Evolutionary conservation across 805 yeast genomes (phyloP).

Genomic region (Kuraishia hungarica): DNA sequence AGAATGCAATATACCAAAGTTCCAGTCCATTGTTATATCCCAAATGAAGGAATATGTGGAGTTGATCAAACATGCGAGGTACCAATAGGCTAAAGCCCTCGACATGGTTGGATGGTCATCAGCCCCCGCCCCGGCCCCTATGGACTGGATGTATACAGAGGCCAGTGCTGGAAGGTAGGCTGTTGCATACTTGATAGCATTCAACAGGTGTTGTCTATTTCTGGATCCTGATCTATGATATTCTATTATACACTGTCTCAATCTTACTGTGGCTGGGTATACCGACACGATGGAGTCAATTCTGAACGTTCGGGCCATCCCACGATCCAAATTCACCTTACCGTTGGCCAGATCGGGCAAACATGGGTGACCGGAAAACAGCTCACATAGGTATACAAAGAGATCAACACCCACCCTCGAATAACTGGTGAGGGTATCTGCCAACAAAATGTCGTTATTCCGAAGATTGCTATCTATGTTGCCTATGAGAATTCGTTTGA

Average conservation of each 20-base stretch:
- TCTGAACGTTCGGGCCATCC: constrained; percentile 21
- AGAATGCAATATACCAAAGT: constrained; percentile 42
- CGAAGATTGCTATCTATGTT: constrained; percentile 51
- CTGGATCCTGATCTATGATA: constrained; percentile 35
- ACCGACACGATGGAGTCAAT: constrained; percentile 21
- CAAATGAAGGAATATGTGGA: constrained; percentile 77
- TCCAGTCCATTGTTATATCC: constrained; percentile 93
- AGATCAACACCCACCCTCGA: constrained; percentile 70
- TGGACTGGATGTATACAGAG: constrained; percentile 16
- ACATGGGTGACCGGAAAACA: constrained; percentile 27
- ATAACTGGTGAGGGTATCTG: constrained; percentile 83
- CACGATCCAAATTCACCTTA: constrained; percentile 14
- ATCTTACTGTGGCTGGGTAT: constrained; percentile 67
- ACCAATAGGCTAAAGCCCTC: constrained; percentile 31
- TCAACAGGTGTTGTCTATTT: constrained; percentile 51
- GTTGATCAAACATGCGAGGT: constrained; percentile 40
- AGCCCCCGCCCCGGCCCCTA: constrained; percentile 16
- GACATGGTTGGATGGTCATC: not conserved
- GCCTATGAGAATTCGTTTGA: constrained; percentile 49
- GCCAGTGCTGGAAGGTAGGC: constrained; percentile 46
- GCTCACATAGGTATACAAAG: constrained; percentile 43
- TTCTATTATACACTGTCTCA: constrained; percentile 77
- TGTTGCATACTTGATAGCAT: constrained; percentile 67
- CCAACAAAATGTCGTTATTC: constrained; percentile 70
- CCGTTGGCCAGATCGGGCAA: constrained; percentile 17